Percentiles rank a stretch among this genome's conserved stretches.
phyloP scores from a whole-genome alignment of 1,284 basidiomycete genomes.

The Pseudozyma sp. region DNA sequence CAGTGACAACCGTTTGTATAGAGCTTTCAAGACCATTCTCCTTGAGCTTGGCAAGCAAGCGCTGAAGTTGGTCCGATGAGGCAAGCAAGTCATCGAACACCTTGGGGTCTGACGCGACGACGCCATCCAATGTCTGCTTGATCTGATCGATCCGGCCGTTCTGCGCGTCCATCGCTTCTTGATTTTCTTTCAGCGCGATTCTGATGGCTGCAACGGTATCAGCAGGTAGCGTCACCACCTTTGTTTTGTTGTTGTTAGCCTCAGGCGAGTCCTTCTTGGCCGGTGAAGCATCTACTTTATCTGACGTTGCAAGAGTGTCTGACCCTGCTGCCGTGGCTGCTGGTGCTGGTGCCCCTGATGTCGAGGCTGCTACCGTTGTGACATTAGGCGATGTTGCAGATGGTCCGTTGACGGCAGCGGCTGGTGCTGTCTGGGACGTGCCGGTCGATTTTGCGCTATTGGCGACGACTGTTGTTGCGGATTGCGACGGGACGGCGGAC shows the following conservation, averaged over 20 bases:
- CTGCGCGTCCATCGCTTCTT: background rate
- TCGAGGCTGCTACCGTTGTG: background rate
- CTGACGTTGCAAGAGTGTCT: background rate
- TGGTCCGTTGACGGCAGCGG: background rate
- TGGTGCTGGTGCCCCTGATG: background rate
- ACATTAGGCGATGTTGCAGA: background rate
- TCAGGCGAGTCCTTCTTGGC: background rate
- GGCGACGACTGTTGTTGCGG: background rate
- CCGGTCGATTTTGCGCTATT: background rate
- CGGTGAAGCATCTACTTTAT: background rate
- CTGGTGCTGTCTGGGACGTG: conserved; percentile 1
- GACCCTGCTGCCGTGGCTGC: background rate
- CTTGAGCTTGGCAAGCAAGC: conserved; percentile 1
- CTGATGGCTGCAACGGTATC: conserved; percentile 3
- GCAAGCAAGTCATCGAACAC: background rate
- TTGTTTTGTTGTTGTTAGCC: too few relatives aligned
- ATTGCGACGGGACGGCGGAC: background rate
- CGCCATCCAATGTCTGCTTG: conserved; percentile 2
- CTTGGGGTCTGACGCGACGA: background rate
- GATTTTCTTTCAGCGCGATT: conserved; percentile 8
- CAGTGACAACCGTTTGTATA: background rate
- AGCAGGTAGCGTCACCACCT: background rate
- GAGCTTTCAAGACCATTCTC: conserved; percentile 3
- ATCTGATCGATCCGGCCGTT: background rate
- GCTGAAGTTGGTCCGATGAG: background rate